phyloP scores from a whole-genome alignment of 2,329 filamentous ascomycete genomes.

The Colletotrichum horii region DNA sequence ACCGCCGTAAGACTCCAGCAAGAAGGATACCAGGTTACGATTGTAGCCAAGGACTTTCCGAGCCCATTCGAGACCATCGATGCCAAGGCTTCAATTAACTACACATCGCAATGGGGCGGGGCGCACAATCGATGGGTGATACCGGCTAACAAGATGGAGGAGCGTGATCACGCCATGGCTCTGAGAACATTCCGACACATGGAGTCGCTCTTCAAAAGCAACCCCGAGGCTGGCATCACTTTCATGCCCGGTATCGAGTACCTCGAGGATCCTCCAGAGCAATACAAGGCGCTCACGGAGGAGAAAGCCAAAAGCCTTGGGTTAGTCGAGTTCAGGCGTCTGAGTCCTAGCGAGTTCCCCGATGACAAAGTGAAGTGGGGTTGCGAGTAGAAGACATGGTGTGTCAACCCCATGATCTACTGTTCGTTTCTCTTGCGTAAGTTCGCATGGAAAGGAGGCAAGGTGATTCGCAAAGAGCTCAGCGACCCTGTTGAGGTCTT shows the following conservation, averaged over 20 bases:
- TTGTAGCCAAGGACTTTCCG: conserved; percentile 53
- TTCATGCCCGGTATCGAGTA: conserved; percentile 57
- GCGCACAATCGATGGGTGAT: conserved; percentile 57
- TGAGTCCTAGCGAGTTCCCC: conserved; percentile 42
- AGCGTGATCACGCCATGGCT: conserved; percentile 48
- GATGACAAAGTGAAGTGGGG: conserved; percentile 46
- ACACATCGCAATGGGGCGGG: conserved; percentile 62
- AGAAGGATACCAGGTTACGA: conserved; percentile 42
- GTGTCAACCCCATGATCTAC: conserved; percentile 60
- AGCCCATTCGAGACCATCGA: conserved; percentile 51
- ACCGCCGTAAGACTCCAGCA: conserved; percentile 51
- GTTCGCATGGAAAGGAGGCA: conserved; percentile 42
- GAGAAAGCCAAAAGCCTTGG: conserved; percentile 35
- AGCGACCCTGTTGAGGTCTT: conserved; percentile 43
- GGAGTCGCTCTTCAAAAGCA: conserved; percentile 31
- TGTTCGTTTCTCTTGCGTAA: conserved; percentile 51
- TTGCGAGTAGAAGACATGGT: conserved; percentile 59
- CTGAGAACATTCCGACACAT: conserved; percentile 48
- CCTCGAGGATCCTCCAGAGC: conserved; percentile 48
- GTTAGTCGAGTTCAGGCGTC: conserved; percentile 42
- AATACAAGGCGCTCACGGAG: conserved; percentile 41
- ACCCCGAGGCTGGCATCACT: conserved; percentile 51
- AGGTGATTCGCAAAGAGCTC: conserved; percentile 37
- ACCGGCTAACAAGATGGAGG: conserved; percentile 30
- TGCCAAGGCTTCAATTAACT: conserved; percentile 48